Evolutionary conservation across 164 flowering plant species (phyloP), one percentile per base, ranked within the genome.

Genomic region (Akebia trifoliata): DNA sequence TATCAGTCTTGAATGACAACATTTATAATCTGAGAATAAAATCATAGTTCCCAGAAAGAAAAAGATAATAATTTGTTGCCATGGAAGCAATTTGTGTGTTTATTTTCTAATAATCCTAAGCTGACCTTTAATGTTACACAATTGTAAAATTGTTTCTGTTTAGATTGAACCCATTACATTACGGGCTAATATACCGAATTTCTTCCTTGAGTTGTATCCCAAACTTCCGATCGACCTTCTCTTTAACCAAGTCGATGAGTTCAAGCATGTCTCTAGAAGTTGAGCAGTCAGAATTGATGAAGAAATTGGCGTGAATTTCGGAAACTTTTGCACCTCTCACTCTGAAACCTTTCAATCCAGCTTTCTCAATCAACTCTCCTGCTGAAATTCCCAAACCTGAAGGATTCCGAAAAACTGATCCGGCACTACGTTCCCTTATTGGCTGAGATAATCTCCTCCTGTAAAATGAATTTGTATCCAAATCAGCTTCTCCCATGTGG

Each of bases 331-430:
- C 81, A 22, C 79, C 78, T 42, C 82, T 46, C 32, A 37, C 22
- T 57, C 52, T 64, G 29, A 59, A 63, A 18, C 83, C 79, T 63
- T 82, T 79, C 66, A 76, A 38, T 24, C 82, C 82, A 20, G 68
- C 66, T 63, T 52, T 70, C 55, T 79, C 84, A 60, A 77, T 79
- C 66, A 82, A 60, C 48, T 79, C 73, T 57, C 66, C 80, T 1
- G 82, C 79, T 12, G 78, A 64, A 38, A 74, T 38, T 24, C 60
- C 74, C 22, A 47, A 15, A 26, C 52, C 59, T 0, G 46, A 17
- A 24, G 82, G 87, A 61, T 82, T 76, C 15, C 68, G 60, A 37
- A 79, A 77, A 30, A 79, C 80, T 6, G 78, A 77, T n/a, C 86
- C 78, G 4, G 77, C 75, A 59, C 66, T 76, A 25, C 52, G 46